Conservation (phyloP, 2,329 filamentous ascomycete species). For the Metarhizium album region DNA sequence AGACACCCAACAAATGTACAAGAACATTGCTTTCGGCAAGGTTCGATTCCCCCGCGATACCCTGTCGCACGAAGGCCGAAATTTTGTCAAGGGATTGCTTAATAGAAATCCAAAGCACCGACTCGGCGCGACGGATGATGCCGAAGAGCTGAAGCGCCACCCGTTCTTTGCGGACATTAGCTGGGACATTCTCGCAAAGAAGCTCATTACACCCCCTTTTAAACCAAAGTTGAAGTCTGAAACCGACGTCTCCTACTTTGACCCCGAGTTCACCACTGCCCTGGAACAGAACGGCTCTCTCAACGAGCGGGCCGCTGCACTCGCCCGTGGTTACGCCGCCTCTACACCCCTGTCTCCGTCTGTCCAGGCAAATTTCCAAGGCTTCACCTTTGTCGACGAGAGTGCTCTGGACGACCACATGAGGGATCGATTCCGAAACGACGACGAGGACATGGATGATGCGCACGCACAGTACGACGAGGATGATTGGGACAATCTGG, state of each 20-base stretch:
- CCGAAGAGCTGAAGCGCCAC: slow-evolving; percentile 87
- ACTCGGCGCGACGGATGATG: slow-evolving; percentile 81
- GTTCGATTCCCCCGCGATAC: slow-evolving; percentile 94
- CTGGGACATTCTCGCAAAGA: slow-evolving; percentile 79
- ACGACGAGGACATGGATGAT: slow-evolving; percentile 53
- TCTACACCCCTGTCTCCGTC: slow-evolving; percentile 90
- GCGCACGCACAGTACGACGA: slow-evolving; percentile 31
- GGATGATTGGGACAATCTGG: slow-evolving; percentile 48
- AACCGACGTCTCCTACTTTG: slow-evolving; percentile 95
- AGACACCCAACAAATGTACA: slow-evolving; percentile 99
- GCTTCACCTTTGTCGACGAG: slow-evolving; percentile 98
- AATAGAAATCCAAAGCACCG: slow-evolving; percentile 96
- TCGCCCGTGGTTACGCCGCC: slow-evolving; percentile 76
- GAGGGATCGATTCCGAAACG: slow-evolving; percentile 35
- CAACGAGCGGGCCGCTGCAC: slow-evolving; percentile 78
- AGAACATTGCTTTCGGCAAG: slow-evolving; percentile 99
- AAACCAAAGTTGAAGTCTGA: slow-evolving; percentile 95
- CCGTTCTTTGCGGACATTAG: slow-evolving; percentile 92
- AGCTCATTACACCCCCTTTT: slow-evolving; percentile 90
- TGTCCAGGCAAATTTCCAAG: slow-evolving; percentile 95
- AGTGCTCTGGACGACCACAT: slow-evolving; percentile 86
- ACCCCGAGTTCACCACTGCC: slow-evolving; percentile 95
- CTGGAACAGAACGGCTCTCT: slow-evolving; percentile 77
- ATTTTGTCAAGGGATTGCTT: slow-evolving; percentile 94
- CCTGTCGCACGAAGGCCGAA: slow-evolving; percentile 84